phyloP scores from a whole-genome alignment of 192 early-diverging fungal genomes.

The Backusella macrospora region DNA sequence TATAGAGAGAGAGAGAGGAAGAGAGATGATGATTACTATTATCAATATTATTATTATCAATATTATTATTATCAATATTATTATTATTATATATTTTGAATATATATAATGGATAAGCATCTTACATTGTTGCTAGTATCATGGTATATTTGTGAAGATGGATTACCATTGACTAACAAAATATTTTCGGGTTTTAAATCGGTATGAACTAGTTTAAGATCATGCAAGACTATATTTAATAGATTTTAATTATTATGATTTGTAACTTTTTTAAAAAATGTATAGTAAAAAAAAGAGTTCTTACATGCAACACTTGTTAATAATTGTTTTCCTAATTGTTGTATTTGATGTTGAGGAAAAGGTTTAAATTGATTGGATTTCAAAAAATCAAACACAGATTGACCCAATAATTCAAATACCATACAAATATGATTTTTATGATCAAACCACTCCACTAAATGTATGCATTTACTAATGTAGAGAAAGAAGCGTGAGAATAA shows the following conservation, averaged over 20 bases:
- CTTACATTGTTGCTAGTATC: too few relatives aligned
- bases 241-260: too few relatives aligned
- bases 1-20: background rate
- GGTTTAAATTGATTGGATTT: constrained; percentile 90
- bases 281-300: too few relatives aligned
- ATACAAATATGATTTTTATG: constrained; percentile 95
- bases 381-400: constrained; percentile 94
- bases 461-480: constrained; percentile 81
- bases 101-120: too few relatives aligned
- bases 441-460: constrained; percentile 83
- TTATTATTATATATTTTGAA: too few relatives aligned
- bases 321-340: constrained; percentile 83
- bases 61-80: too few relatives aligned
- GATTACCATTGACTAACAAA: constrained; percentile 62
- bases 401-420: constrained; percentile 92
- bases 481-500: too few relatives aligned
- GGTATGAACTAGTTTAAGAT: constrained; percentile 86
- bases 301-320: constrained; percentile 83
- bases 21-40: too few relatives aligned
- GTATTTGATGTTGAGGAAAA: constrained; percentile 85
- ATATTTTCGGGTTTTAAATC: constrained; percentile 98
- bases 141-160: background rate
- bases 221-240: constrained; percentile 91
- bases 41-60: background rate
- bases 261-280: too few relatives aligned